Conservation (phyloP, 495 filamentous ascomycete genomes). For the Hypoxylon lienhwacheense region DNA sequence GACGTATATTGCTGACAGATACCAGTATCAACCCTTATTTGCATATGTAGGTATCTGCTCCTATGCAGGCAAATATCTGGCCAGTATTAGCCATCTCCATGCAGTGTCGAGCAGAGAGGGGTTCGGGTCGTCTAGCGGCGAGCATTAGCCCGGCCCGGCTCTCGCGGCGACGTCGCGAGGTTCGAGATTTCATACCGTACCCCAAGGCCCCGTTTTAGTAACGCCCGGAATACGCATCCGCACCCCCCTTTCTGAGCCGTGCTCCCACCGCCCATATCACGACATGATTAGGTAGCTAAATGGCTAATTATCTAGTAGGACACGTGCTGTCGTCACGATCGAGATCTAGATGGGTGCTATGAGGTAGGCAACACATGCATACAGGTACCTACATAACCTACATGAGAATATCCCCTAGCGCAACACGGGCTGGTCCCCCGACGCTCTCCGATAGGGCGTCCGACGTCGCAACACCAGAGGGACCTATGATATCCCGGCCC, state of each 20-base stretch:
- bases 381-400: neutral
- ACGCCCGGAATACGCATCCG: conserved; percentile 18
- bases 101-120: conserved; percentile 1
- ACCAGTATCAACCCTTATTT: no score
- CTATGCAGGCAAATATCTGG: no score
- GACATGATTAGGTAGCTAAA: conserved; percentile 2
- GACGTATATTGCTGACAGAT: no score
- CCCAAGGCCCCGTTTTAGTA: conserved; percentile 8
- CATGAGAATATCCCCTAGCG: conserved; percentile 1
- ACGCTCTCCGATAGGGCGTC: conserved; percentile 3
- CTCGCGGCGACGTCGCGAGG: neutral
- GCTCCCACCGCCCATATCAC: conserved; percentile 12
- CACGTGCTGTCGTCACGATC: conserved; percentile 21
- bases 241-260: conserved; percentile 17
- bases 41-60: conserved; percentile 3
- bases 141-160: conserved; percentile 18
- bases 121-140: conserved; percentile 28
- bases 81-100: no score
- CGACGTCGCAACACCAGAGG: conserved; percentile 1
- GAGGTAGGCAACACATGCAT: neutral
- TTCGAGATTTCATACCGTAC: neutral
- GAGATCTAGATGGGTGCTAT: conserved; percentile 22
- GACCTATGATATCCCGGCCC: conserved; percentile 8
- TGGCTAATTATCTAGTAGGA: conserved; percentile 7
- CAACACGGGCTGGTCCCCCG: neutral